These are phyloP conservation scores for Penicillium taxi DNA, from an alignment of 495 filamentous ascomycete genomes.

Conservation along the genomic window DNA sequence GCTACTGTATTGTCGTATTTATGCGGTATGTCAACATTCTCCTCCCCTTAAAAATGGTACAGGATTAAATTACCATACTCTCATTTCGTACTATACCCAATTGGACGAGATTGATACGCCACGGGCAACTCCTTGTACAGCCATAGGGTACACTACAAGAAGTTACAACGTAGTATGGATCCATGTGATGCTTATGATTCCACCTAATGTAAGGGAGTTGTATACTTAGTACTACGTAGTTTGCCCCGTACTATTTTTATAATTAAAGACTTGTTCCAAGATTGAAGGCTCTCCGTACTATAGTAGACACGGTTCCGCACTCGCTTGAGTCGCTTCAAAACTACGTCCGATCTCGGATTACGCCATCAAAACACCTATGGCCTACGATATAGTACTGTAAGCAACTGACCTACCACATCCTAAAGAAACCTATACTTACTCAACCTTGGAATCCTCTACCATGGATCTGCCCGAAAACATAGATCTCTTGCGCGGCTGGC, in stretches of 20 bases:
- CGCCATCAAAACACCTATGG: conserved; percentile 5
- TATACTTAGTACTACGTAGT: background rate
- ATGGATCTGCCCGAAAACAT: conserved; percentile 32
- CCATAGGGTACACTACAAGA: background rate
- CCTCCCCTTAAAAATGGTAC: too few relatives aligned
- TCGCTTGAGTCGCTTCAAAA: conserved; percentile 13
- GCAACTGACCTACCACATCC: too few relatives aligned
- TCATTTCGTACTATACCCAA: too few relatives aligned
- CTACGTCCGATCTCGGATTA: conserved; percentile 7
- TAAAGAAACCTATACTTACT: too few relatives aligned
- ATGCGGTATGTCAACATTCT: too few relatives aligned
- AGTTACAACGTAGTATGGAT: too few relatives aligned
- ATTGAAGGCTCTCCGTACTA: too few relatives aligned
- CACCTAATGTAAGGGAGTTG: background rate
- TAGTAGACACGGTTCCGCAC: conserved; percentile 9
- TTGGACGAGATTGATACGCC: conserved; percentile 5
- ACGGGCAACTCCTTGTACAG: background rate
- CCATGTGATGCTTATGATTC: conserved; percentile 4
- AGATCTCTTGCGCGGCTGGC: conserved; percentile 66
- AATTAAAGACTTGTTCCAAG: too few relatives aligned
- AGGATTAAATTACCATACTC: too few relatives aligned
- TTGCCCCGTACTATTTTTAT: too few relatives aligned
- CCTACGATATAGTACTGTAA: too few relatives aligned
- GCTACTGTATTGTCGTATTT: too few relatives aligned
- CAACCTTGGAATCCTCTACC: background rate